Evolutionary conservation across 441 rosid genomes (phyloP), one percentile per base, ranked within the genome.

Genomic region (Omphalea diandra): DNA sequence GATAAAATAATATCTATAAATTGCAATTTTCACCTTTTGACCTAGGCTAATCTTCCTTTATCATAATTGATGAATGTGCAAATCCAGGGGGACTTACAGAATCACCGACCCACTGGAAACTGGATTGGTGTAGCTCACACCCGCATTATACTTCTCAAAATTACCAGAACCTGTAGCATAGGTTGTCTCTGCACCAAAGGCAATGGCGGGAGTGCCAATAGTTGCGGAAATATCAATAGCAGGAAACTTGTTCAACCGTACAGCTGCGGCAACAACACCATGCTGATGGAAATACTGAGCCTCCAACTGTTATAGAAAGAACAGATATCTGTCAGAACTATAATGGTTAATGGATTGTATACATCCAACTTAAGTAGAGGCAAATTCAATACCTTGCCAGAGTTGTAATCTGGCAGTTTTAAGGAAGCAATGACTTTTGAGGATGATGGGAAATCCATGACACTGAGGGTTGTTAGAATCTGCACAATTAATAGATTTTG

Each of bases 171-270:
- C 38, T 2, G 74, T 47, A 14, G 46, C 9, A 32, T 69, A 64
- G 70, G 61, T 73, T 59, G 83, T 72, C 77, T 81, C 84, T 17
- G 82, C 86, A 38, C 89, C 89, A 64, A 82, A 82, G 33, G 89
- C 86, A 69, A 80, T 77, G 68, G 72, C 54, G 10, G 86, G 83
- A 17, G 87, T 83, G 47, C 87, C 87, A 29, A 83, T 77, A 54
- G 89, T 75, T 38, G 81, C 83, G 2, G 87, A 83, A 63, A 83
- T 35, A 73, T 85, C 85, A 71, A 85, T 64, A 72, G 79, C 76
- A 2, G 87, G 86, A 27, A 74, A 74, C 69, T 71, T 73, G 41
- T 75, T 79, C 63, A 78, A 78, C 38, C 83, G 81, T 55, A 79
- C 63, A 24, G 77, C 87, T 17, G 74, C 63, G 65, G 76, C 75